These are phyloP conservation scores for Bruguiera gymnorhiza DNA, from an alignment of 345 rosid genomes.

Conservation along the genomic window DNA sequence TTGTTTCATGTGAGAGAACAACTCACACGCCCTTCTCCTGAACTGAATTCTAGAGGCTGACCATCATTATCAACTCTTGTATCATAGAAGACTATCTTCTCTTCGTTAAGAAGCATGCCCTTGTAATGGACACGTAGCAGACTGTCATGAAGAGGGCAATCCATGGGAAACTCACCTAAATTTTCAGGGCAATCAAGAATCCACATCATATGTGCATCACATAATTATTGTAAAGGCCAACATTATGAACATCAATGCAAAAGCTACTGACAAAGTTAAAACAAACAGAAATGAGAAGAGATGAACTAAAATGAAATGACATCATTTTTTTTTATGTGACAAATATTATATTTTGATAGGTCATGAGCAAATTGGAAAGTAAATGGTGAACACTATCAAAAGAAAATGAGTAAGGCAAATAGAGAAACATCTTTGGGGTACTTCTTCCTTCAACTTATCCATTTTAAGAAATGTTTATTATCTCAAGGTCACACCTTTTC, in stretches of 20 bases:
- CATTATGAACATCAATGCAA: conserved; percentile 18
- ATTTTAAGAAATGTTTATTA: too few relatives aligned
- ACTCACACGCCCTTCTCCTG: conserved; percentile 96
- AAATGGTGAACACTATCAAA: too few relatives aligned
- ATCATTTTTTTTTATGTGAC: too few relatives aligned
- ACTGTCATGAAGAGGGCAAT: conserved; percentile 91
- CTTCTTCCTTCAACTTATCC: too few relatives aligned
- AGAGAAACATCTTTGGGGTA: too few relatives aligned
- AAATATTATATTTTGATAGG: too few relatives aligned
- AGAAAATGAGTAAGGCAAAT: too few relatives aligned
- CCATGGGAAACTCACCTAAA: conserved; percentile 98
- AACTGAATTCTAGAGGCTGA: conserved; percentile 86
- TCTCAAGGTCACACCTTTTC: conserved; percentile 55
- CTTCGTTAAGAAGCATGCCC: conserved; percentile 84
- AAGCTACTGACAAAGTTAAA: neutral
- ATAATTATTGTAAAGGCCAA: neutral
- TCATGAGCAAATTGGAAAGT: too few relatives aligned
- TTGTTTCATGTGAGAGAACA: neutral
- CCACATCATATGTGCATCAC: neutral
- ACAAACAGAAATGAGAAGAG: too few relatives aligned
- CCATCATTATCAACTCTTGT: conserved; percentile 67
- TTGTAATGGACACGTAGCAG: conserved; percentile 74
- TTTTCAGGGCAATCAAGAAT: conserved; percentile 8
- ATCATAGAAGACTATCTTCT: conserved; percentile 69
- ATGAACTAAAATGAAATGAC: too few relatives aligned